These are phyloP conservation scores for Chytriomyces confervae DNA, from an alignment of 192 early-diverging fungal genomes.

Conservation along the genomic window DNA sequence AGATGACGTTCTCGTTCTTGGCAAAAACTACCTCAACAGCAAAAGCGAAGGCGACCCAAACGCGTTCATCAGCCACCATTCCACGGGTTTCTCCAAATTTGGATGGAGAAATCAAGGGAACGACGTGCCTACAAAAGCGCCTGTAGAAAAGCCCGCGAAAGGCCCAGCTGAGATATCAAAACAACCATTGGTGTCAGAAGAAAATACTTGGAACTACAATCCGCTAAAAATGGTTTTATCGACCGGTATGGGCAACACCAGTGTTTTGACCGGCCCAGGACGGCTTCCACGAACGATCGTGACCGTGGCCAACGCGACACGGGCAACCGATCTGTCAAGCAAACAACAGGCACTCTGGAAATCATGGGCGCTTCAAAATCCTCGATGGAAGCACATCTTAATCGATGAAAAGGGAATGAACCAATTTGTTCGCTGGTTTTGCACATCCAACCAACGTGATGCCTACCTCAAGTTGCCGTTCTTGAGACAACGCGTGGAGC, in stretches of 20 bases:
- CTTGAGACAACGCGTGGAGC: conserved; percentile 15
- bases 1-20: conserved; percentile 30
- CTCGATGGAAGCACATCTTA: conserved; percentile 1
- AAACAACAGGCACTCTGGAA: neutral
- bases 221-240: neutral
- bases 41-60: conserved; percentile 19
- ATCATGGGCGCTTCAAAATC: conserved; percentile 13
- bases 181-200: neutral
- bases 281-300: neutral
- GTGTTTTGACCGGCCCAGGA: neutral
- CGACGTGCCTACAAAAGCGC: neutral
- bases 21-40: conserved; percentile 28
- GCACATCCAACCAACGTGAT: neutral
- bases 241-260: neutral
- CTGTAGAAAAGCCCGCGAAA: neutral
- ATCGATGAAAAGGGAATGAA: neutral
- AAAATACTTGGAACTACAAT: neutral
- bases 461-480: conserved; percentile 2
- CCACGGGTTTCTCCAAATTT: conserved; percentile 26
- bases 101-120: conserved; percentile 15
- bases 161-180: neutral
- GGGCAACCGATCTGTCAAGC: neutral
- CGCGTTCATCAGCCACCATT: conserved; percentile 24
- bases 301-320: conserved; percentile 9
- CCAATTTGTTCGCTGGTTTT: neutral